phyloP scores from a whole-genome alignment of 192 early-diverging fungal species.

The Kappamyces sp. region DNA sequence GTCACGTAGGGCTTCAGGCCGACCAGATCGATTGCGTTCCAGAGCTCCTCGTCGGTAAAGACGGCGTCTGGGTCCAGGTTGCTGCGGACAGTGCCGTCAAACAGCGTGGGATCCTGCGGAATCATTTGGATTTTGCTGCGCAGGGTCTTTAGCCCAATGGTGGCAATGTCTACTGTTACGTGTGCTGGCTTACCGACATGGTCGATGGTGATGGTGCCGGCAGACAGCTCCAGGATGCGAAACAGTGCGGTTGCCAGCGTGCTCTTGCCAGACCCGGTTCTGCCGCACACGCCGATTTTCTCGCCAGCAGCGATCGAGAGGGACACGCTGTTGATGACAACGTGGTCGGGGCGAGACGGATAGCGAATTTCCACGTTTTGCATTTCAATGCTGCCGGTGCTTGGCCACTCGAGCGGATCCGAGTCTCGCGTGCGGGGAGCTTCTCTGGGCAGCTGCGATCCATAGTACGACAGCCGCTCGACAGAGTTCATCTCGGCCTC shows the following conservation, averaged over 20 bases:
- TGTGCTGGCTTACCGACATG: constrained; percentile 21
- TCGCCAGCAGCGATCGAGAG: constrained; percentile 41
- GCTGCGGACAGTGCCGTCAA: constrained; percentile 20
- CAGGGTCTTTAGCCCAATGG: constrained; percentile 21
- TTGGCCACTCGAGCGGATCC: constrained; percentile 13
- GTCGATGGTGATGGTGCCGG: constrained; percentile 27
- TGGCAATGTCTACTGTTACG: constrained; percentile 11
- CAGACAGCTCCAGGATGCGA: constrained; percentile 58
- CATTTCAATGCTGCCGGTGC: constrained; percentile 13
- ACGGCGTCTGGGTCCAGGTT: constrained; percentile 36
- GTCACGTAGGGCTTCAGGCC: constrained; percentile 49
- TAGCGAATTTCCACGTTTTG: constrained; percentile 26
- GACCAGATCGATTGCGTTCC: constrained; percentile 18
- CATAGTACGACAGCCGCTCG: constrained; percentile 28
- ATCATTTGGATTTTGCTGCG: constrained; percentile 22
- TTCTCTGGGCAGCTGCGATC: constrained; percentile 19
- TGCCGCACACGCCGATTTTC: constrained; percentile 53
- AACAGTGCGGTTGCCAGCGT: constrained; percentile 61
- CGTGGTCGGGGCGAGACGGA: constrained; percentile 23
- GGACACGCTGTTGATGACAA: constrained; percentile 28
- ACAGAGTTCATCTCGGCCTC: constrained; percentile 35
- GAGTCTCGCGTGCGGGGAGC: neutral
- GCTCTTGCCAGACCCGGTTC: constrained; percentile 69
- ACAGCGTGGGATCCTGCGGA: constrained; percentile 31
- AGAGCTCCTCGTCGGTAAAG: constrained; percentile 15